Percentiles rank a stretch among this genome's conserved stretches.
Conservation (phyloP, 257 asterid species). For the Euphrasia confusa region DNA sequence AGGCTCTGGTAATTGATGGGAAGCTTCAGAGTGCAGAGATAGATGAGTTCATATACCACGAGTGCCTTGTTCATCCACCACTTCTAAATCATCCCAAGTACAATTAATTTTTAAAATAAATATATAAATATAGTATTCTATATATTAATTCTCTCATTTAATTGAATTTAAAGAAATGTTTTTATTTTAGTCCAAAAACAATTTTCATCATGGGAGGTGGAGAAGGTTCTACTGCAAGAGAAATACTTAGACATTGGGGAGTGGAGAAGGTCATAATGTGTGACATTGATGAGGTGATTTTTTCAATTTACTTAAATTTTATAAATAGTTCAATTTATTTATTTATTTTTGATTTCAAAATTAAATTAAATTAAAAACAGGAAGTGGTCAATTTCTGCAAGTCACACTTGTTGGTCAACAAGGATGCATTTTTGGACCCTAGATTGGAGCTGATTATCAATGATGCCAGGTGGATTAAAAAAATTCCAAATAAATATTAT, state of each 20-base stretch:
- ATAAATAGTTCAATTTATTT: not conserved
- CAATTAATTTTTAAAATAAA: not conserved
- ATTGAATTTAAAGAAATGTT: not conserved
- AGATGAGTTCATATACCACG: conserved; percentile 94
- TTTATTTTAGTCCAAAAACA: conserved; percentile 58
- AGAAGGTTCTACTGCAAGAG: conserved; percentile 96
- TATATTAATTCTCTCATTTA: not conserved
- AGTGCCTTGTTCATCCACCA: conserved; percentile 87
- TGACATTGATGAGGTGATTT: conserved; percentile 72
- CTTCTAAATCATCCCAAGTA: conserved; percentile 70
- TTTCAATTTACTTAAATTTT: no score
- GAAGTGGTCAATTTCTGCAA: conserved; percentile 91
- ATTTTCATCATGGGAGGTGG: conserved; percentile 97
- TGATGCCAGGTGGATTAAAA: conserved; percentile 64
- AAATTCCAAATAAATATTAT: not conserved
- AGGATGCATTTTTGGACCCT: conserved; percentile 70
- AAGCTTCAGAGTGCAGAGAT: conserved; percentile 96
- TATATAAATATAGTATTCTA: no score
- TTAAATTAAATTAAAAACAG: conserved; percentile 32
- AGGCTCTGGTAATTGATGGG: conserved; percentile 95
- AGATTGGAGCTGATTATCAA: conserved; percentile 72
- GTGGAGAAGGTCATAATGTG: conserved; percentile 88
- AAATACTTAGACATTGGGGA: conserved; percentile 67
- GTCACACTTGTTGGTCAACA: conserved; percentile 68
- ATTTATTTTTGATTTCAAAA: not conserved